Evolutionary conservation across 2,329 filamentous ascomycete genomes (phyloP).

Genomic region (Teratosphaeria destructans): DNA sequence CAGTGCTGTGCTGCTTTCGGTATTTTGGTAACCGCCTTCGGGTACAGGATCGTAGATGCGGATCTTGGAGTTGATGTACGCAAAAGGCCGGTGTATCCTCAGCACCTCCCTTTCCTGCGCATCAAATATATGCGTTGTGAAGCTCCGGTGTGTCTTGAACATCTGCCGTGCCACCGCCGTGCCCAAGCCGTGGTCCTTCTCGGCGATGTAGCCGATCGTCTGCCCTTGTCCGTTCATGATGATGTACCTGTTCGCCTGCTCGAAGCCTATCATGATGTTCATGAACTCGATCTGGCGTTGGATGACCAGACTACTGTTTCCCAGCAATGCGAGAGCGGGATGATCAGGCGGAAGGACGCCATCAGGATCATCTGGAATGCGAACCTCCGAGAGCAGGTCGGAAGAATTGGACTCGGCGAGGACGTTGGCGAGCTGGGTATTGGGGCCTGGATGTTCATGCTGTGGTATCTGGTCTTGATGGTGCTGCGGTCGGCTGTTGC

Average conservation of each 20-base stretch:
- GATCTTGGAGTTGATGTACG: constrained; percentile 52
- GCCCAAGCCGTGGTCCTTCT: constrained; percentile 50
- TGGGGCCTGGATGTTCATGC: constrained; percentile 11
- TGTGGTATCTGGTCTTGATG: constrained; percentile 3
- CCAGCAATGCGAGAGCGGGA: constrained; percentile 47
- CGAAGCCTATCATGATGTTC: constrained; percentile 56
- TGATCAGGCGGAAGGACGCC: constrained; percentile 48
- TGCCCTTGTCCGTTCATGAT: constrained; percentile 55
- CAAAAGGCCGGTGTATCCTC: constrained; percentile 52
- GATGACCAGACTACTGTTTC: constrained; percentile 52
- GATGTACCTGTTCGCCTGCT: constrained; percentile 56
- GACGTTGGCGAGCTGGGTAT: constrained; percentile 32
- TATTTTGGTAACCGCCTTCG: constrained; percentile 25
- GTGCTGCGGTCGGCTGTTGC: constrained; percentile 1
- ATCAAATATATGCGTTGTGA: constrained; percentile 57
- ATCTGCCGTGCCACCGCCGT: constrained; percentile 48
- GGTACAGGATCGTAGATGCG: constrained; percentile 45
- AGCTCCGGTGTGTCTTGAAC: constrained; percentile 52
- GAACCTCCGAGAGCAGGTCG: constrained; percentile 47
- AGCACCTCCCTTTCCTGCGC: constrained; percentile 49
- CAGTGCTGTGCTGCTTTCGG: constrained; percentile 27
- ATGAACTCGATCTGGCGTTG: constrained; percentile 56
- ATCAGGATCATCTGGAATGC: constrained; percentile 51
- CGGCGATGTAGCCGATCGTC: constrained; percentile 54
- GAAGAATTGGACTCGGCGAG: constrained; percentile 37